These are phyloP conservation scores for Pythium brachiatum DNA, from an alignment of 352 stramenopile genomes.

Conservation along the genomic window DNA sequence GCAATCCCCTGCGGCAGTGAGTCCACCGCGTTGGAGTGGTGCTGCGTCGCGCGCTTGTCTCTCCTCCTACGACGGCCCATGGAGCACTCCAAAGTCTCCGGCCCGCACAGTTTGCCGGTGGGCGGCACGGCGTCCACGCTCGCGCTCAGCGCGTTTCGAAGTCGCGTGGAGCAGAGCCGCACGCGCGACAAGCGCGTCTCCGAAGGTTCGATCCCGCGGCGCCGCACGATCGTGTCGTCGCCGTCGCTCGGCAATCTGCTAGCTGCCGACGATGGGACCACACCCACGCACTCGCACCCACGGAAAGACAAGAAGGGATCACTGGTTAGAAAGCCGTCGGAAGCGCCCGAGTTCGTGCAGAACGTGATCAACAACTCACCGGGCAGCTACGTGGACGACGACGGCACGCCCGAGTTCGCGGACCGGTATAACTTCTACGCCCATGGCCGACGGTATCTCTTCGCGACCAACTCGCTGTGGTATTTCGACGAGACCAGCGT, in stretches of 20 bases:
- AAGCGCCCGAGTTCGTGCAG: conserved; percentile 30
- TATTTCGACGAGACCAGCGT: conserved; percentile 45
- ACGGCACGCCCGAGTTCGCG: conserved; percentile 35
- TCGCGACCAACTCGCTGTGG: conserved; percentile 50
- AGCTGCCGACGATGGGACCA: not conserved
- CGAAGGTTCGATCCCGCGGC: conserved; percentile 2
- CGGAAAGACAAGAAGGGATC: too few relatives aligned
- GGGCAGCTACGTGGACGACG: conserved; percentile 35
- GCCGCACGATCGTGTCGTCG: conserved; percentile 2
- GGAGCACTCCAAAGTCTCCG: conserved; percentile 20
- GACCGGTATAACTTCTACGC: conserved; percentile 63
- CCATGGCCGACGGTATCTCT: conserved; percentile 51
- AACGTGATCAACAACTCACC: conserved; percentile 44
- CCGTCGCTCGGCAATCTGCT: conserved; percentile 12
- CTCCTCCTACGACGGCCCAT: not conserved
- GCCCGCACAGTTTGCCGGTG: conserved; percentile 7
- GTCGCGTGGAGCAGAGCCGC: conserved; percentile 33
- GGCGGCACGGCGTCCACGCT: conserved; percentile 33
- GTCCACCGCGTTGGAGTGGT: not conserved
- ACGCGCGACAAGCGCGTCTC: conserved; percentile 22
- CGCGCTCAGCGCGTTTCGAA: conserved; percentile 37
- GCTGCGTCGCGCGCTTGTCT: not conserved
- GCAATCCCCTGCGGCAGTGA: not conserved
- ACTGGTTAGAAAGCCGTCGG: not conserved
- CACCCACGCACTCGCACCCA: too few relatives aligned